Conservation (phyloP, 305 asterid species). For the Withania somnifera region DNA sequence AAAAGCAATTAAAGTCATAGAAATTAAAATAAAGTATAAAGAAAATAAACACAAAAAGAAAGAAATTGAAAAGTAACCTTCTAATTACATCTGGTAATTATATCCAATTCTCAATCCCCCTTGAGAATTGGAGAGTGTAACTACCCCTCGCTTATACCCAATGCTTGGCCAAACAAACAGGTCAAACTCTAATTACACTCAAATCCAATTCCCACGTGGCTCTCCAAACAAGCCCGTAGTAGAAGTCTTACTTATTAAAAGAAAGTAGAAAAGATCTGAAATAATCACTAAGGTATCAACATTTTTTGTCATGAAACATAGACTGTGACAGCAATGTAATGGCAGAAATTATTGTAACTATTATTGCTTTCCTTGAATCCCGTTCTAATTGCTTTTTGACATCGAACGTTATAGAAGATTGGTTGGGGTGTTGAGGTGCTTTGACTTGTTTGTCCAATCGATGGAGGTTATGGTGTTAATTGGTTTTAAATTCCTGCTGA, state of each 20-base stretch:
- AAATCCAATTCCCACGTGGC: too few species aligned
- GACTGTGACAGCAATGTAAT: background rate
- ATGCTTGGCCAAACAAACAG: too few species aligned
- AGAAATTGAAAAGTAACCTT: too few species aligned
- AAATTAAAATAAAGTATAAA: too few species aligned
- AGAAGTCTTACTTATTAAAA: background rate
- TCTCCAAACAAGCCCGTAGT: background rate
- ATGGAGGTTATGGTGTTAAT: background rate
- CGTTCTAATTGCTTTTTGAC: background rate
- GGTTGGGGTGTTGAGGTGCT: background rate
- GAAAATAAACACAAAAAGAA: too few species aligned
- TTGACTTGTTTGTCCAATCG: background rate
- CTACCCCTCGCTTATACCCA: too few species aligned
- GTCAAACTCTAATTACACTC: too few species aligned
- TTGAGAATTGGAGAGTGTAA: too few species aligned
- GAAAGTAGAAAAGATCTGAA: background rate
- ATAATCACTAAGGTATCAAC: background rate
- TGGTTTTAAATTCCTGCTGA: background rate
- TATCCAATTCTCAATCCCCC: too few species aligned
- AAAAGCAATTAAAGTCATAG: too few species aligned
- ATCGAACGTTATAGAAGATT: background rate
- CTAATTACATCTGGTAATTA: too few species aligned
- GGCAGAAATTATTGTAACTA: background rate
- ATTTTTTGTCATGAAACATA: background rate
- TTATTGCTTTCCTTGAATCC: background rate